Conservation (phyloP, 2,329 filamentous ascomycete genomes). For the Thermothelomyces thermophilus region DNA sequence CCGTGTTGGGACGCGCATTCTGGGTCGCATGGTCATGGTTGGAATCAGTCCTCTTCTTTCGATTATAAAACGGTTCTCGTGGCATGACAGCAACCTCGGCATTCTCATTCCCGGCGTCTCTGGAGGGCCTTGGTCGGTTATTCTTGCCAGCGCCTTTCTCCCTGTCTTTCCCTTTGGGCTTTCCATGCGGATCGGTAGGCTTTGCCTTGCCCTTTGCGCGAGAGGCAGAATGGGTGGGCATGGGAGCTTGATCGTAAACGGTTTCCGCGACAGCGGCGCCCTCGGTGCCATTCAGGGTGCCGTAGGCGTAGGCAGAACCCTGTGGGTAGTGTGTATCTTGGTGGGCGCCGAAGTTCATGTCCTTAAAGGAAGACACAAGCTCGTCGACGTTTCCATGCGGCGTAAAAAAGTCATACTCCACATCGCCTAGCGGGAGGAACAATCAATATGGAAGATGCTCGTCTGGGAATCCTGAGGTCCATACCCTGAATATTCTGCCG, state of each 20-base stretch:
- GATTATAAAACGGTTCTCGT: background rate
- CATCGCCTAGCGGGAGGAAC: conserved; percentile 4
- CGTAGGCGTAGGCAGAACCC: conserved; percentile 4
- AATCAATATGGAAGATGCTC: conserved; percentile 5
- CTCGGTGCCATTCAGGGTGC: background rate
- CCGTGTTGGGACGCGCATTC: background rate
- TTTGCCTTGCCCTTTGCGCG: conserved; percentile 1
- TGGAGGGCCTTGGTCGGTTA: background rate
- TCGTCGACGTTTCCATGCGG: conserved; percentile 12
- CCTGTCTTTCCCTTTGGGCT: background rate
- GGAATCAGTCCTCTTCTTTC: background rate
- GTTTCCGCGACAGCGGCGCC: background rate
- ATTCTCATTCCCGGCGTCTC: background rate
- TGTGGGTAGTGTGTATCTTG: conserved; percentile 9
- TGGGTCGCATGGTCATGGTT: background rate
- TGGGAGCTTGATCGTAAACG: background rate
- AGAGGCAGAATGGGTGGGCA: background rate
- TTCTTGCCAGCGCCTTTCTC: conserved; percentile 4
- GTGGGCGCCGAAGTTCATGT: conserved; percentile 5
- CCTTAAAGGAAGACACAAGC: conserved; percentile 1
- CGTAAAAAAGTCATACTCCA: conserved; percentile 11
- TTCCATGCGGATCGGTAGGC: background rate
- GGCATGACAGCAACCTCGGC: background rate
- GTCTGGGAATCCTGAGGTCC: background rate
- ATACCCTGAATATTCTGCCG: conserved; percentile 28